Base-by-base conservation (phyloP, 192 early-diverging fungal species). In the Coemansia sp. region DNA sequence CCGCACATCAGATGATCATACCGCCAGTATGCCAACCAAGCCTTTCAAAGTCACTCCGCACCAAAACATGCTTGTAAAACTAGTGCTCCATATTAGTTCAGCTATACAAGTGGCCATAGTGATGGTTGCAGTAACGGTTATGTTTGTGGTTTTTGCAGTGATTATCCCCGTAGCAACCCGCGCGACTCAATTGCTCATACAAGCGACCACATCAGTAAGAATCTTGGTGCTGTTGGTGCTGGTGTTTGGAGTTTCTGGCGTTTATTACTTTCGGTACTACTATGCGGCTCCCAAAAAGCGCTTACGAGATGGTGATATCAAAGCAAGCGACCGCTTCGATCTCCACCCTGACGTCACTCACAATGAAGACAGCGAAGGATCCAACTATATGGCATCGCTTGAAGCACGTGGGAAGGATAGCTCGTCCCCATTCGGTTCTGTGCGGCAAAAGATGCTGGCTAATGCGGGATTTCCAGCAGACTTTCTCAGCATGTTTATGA, bases 401-500 rank as follows among this genome's bases (percentile, higher is more conserved):
- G 73, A 77, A 20, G 59, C 73, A 2, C 57, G 73, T 18, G 57
- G 73, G 13, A 40, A 40, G 39, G 23, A 26, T 4, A 49, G 28
- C 28, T 11, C 21, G 23, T 21, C 8, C 30, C 26, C 23, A 26
- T 30, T 49, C 13, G 23, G 15, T 7, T n/a, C 36, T 12, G 38
- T n/a, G 42, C 50, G n/a, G 35, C 46, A n/a, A 19, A 36, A 45
- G 36, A 19, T 16, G 12, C 42, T 10, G 35, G 43, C 50, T 1
- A 62, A 57, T 3, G 35, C 56, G 9, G 75, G 69, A 16, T 78
- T 78, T 40, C 75, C 75, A 19, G 65, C 68, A 9, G 70, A 78
- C 31, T 71, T 78, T 48, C 65, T 78, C n/a, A 71, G 49, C 55
- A 78, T 78, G 75, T 78, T 78, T 52, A 72, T 78, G 75, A 72